Evolutionary conservation across 2,329 filamentous ascomycete genomes (phyloP), one percentile per base, ranked within the genome.

Genomic region (Lasiodiplodia hormozganensis): DNA sequence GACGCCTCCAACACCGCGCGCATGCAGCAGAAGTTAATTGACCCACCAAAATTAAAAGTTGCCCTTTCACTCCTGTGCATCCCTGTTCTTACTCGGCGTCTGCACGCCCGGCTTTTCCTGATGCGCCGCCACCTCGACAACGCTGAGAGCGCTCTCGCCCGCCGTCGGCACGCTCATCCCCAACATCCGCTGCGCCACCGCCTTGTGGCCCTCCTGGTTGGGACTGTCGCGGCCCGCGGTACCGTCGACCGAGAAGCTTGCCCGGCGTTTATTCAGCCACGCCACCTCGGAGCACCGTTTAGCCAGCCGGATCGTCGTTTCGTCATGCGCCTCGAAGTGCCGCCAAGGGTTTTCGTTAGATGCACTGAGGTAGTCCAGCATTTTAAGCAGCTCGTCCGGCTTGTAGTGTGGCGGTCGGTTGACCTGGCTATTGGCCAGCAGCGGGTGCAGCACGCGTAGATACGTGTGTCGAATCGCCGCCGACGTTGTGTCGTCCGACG

Each of bases 351-450:
- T 68, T 2, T 85, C 86, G 69, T 88, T 91, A 21, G 87, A 87
- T 1, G 86, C 85, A 52, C 75, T 70, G 2, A 98, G 85, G 16
- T 96, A 87, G 64, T 85, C 86, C 18, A 99, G 85, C 28, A 97
- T 86, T 70, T 89, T 90, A 49, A 91, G 82, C 51, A 99, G 88
- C 77, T 98, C 95, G 52, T 94, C 88, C 36, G 90, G 89, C 79
- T 98, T 99, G 85, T 99, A 98, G 77, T 97, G 90, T 1, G 93
- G 93, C 2, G 94, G 90, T 65, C 92, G 87, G 75, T 88, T 91
- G 53, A 99, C 88, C 78, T 98, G 96, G 2, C 95, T 97, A 77
- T 99, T 93, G 47, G 92, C 92, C 25, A 99, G 85, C 28, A 99
- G 85, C 0, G 96, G 96, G 76, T 96, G 94, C 14, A 99, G 83